Base-by-base conservation (phyloP, 805 yeast species). In the Teunomyces cretensis region DNA sequence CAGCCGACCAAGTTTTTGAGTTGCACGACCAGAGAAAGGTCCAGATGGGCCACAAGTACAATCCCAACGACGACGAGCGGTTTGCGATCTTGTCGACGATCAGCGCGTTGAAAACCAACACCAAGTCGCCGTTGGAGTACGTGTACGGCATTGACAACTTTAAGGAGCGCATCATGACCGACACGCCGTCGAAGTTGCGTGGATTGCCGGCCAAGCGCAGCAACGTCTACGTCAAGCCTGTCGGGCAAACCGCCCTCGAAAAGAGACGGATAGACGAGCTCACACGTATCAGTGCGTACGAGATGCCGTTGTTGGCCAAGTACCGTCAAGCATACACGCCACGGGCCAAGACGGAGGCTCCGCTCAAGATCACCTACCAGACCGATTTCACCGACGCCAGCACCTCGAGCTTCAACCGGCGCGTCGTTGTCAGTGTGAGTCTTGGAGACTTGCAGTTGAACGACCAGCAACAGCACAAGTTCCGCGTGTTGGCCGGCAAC, bases 281-380 rank as follows among this genome's bases (percentile, higher is more conserved):
- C 57, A 84, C 84, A 58, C 78, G 97, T 56, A 74, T 88, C 36
- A 88, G 95, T 9, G 97, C 97, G 0, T 92, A 85, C 67, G 98
- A 92, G 62, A 77, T 92, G 74, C 99, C 99, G 6, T 77, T 81
- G 45, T 74, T 94, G 51, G 82, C 84, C 33, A 82, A 88, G 63
- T 86, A 76, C 61, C 84, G 92, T 54, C 81, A 85, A 64, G 76
- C 74, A 48, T 91, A 87, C 69, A 62, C 58, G 28, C 84, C 84
- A 15, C 72, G 72, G 11, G 53, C 73, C 5, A 53, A 54, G 9
- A 60, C 57, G 13, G 69, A 72, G 22, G 64, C 73, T 8, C 89
- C 90, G 4, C 70, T 90, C 33, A 71, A 72, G 31, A 86, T 86
- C 58, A 80, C 83, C 54, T 91, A 83, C 69, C 59, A 60, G 30